Evolutionary conservation across 2,329 filamentous ascomycete genomes (phyloP), one percentile per base, ranked within the genome.

Genomic region (Pezicula radicicola): DNA sequence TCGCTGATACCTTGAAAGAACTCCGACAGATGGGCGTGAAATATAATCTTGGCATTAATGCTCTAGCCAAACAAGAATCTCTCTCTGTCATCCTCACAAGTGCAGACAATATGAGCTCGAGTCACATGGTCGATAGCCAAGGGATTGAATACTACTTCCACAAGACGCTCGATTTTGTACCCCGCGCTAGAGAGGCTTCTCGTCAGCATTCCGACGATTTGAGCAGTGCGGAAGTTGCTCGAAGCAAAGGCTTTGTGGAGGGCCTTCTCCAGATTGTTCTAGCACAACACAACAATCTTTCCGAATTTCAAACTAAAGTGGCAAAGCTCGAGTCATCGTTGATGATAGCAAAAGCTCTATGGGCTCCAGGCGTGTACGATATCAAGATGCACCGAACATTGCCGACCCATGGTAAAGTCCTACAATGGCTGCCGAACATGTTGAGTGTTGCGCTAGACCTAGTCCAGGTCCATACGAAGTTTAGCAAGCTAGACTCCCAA

Each of bases 1-100:
- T 96, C 62, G 89, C 91, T 1, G 93, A 97, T 60, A 92, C 89
- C 0, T 74, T 99, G 57, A 92, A 89, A 63, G 83, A 85, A 19
- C 74, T 97, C 27, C 84, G 91, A 35, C 82, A 87, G 52, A 97
- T 99, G 93, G 94, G 94, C 4, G 82, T 99, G 61, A 87, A 87
- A 61, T 84, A 86, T 48, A 97, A 96, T 65, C 76, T 96, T 15
- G 84, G 88, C 58, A 85, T 84, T 13, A 84, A 89, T 64, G 77
- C 87, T 41, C 75, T 97, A 16, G 79, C 80, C 37, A 83, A 83
- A 49, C 94, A 99, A 68, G 77, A 81, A 27, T 87, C 89, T 1
- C 74, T 89, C 7, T 79, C 88, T 6, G 71, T 79, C 5, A 77
- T 97, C 2, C 77, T 99, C 27, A 80, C 89, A 2, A 76, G 74